Base-by-base conservation (phyloP, 2,329 filamentous ascomycete species). In the Microcera coccophila region DNA sequence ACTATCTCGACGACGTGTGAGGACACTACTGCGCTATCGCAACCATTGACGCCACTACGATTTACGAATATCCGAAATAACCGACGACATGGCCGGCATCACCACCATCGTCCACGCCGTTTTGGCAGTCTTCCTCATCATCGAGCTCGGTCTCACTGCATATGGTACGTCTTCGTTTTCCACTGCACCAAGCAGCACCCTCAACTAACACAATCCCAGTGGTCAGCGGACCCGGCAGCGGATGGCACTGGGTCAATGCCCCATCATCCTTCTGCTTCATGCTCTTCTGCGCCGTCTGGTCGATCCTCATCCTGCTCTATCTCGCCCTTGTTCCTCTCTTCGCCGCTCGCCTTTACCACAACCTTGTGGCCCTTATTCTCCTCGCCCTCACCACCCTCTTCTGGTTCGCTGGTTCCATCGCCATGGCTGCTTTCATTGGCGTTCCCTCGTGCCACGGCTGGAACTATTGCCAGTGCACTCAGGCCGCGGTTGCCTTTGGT, bases 391-490 rank as follows among this genome's bases (percentile, higher is more conserved):
- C 87, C 9, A 83, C 85, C 68, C 74, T 94, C 43, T 94, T 94
- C 72, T 95, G 90, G 90, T 93, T 96, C 60, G 83, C 85, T 1
- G 89, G 88, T 5, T 85, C 89, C 57, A 82, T 94, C 52, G 87
- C 88, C 0, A 66, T 90, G 10, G 88, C 85, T 0, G 83, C 81
- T 16, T 73, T 73, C 42, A 66, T 89, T 44, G 77, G 78, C 40
- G 73, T 77, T 14, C 69, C 78, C 0, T 65, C 61, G 8, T 69
- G 75, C 43, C 82, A 80, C 59, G 72, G 68, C 32, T 69, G 66
- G 37, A 69, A 64, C 15, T 72, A 70, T 14, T 90, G 86, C 63
- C 71, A 72, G 34, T 69, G 76, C 10, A 67, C 76, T 8, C 79
- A 85, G 66, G 83, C 83, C 4, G 80, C 77, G 2, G 72, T 79